Percentiles rank a stretch among this genome's conserved stretches.
These are phyloP conservation scores for Piper betle DNA, from an alignment of 164 flowering plant genomes.

Conservation along the genomic window DNA sequence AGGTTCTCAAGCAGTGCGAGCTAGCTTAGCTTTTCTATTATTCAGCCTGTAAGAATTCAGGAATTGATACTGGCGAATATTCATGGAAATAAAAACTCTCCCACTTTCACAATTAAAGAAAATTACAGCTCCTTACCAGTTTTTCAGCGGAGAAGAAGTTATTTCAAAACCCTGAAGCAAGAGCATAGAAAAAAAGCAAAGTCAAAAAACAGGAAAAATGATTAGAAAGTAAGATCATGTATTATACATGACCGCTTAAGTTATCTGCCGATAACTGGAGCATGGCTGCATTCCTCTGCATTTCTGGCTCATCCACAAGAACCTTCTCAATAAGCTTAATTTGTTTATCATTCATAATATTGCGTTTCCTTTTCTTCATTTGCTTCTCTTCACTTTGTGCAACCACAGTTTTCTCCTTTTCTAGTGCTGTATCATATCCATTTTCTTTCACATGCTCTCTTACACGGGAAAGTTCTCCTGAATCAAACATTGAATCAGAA, in stretches of 20 bases:
- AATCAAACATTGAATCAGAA: conserved; percentile 23
- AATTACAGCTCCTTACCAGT: conserved; percentile 46
- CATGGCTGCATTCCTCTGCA: conserved; percentile 70
- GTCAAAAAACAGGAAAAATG: not conserved
- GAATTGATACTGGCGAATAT: not conserved
- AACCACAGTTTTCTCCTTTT: conserved; percentile 38
- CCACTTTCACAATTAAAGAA: not conserved
- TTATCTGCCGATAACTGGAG: conserved; percentile 74
- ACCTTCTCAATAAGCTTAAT: conserved; percentile 60
- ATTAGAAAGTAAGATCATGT: not conserved
- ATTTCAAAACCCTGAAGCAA: conserved; percentile 84
- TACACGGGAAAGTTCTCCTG: conserved; percentile 21
- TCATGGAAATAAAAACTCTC: not conserved
- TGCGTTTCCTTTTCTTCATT: conserved; percentile 68
- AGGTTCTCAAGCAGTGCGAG: conserved; percentile 63
- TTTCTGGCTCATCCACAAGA: conserved; percentile 75
- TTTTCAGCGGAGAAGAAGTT: conserved; percentile 72
- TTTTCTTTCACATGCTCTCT: conserved; percentile 23
- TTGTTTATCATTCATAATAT: conserved; percentile 81
- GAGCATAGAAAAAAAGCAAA: conserved; percentile 6
- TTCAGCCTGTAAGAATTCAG: conserved; percentile 50
- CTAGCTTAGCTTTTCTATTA: conserved; percentile 83
- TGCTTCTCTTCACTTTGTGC: conserved; percentile 46
- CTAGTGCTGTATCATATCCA: conserved; percentile 21
- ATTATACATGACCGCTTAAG: conserved; percentile 52